Base-by-base conservation (phyloP, 2,329 filamentous ascomycete species). In the Ophiosphaerella herpotricha region DNA sequence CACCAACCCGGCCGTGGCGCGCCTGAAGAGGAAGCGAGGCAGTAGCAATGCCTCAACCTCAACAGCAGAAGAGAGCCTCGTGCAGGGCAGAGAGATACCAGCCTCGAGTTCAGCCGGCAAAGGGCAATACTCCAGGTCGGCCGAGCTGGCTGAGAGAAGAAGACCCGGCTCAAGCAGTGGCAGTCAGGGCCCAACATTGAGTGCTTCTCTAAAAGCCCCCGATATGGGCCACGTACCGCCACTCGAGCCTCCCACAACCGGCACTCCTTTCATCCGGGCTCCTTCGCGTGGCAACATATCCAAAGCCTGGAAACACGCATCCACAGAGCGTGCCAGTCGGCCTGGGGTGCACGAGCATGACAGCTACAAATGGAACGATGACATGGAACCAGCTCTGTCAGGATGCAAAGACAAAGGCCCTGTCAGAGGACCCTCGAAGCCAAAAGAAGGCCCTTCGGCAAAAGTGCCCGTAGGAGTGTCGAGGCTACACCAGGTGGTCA, bases 381-480 rank as follows among this genome's bases (percentile, higher is more conserved):
- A 72, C 33, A 71, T 68, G 65, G 68, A 73, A 33, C 56, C 67
- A 43, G 68, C 67, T 12, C 45, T 71, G 8, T 57, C 66, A 18
- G 56, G 54, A 7, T 54, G 48, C 36, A 74, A 72, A 42, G 63
- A 68, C 43, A 69, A 70, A 46, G 61, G 54, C 4, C 57, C 60
- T 1, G 58, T 52, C 8, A 65, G 50, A n/a, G 55, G 23, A 9
- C 41, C 52, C 5, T 58, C 61, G n/a, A 62, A 63, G 41, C 55
- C 57, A 8, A 63, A 66, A 44, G 50, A 61, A 13, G 70, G 71
- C 0, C 77, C 76, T 1, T 73, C 67, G 42, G 77, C 76, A 5
- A 85, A 88, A 50, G 86, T 97, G 2, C 85, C 91, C 3, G 93
- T 97, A 1, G 94, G 94, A 0, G 80, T 94, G 5, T 96, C 92